These are phyloP conservation scores for Nicotiana obtusifolia DNA, from an alignment of 257 asterid genomes.

Conservation along the genomic window DNA sequence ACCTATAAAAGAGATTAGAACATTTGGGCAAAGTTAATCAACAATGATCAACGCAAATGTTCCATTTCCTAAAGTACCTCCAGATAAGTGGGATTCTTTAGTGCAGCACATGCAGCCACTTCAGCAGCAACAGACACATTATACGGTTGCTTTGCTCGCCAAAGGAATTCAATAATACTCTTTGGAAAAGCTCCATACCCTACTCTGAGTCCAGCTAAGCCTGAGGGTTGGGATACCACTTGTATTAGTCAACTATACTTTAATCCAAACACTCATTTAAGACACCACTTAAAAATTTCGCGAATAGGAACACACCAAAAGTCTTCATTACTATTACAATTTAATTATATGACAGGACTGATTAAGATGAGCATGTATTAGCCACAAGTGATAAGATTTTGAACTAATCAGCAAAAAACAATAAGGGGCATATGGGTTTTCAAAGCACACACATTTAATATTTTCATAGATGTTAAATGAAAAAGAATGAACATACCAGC, in stretches of 20 bases:
- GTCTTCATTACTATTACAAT: background rate
- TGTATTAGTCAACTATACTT: background rate
- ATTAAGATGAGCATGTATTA: background rate
- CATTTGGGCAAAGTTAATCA: background rate
- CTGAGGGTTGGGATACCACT: conserved; percentile 31
- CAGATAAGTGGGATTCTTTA: conserved; percentile 68
- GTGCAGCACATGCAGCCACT: conserved; percentile 92
- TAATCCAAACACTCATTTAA: background rate
- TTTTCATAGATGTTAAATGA: background rate
- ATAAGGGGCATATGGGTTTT: background rate
- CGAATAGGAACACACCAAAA: background rate
- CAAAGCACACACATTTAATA: background rate
- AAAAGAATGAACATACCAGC: conserved; percentile 52
- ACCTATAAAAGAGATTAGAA: background rate
- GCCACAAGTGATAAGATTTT: background rate
- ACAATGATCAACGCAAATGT: background rate
- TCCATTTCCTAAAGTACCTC: conserved; percentile 43
- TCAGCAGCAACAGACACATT: conserved; percentile 98
- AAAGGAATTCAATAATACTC: conserved; percentile 81
- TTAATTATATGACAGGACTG: background rate
- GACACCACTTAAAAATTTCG: background rate
- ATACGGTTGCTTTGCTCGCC: conserved; percentile 99
- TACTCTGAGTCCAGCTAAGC: conserved; percentile 89
- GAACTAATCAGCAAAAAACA: background rate
- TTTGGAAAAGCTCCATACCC: conserved; percentile 95